Evolutionary conservation across 805 yeast genomes (phyloP), one percentile per base, ranked within the genome.

Genomic region (Alloascoidea africana): DNA sequence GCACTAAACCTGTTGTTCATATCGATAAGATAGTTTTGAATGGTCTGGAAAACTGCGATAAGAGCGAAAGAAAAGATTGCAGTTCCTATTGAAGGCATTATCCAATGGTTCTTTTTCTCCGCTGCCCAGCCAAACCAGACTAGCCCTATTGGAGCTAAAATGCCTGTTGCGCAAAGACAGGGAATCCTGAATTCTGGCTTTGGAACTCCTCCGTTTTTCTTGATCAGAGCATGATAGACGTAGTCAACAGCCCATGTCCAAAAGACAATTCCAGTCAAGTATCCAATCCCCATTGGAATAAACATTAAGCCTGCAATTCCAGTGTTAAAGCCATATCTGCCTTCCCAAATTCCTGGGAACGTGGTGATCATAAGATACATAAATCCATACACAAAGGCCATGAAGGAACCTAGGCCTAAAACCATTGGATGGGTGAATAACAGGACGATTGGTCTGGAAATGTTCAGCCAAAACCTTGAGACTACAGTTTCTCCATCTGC

Each of bases 61-160:
- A 76, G 53, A 2, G 73, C 73, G 47, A 68, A 65, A 2, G 77
- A 76, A 51, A 75, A 76, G 16, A 79, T 56, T 3, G 60, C 68
- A 14, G 74, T 63, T 2, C 86, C 87, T 18, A 77, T 58, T 18
- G 62, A 58, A 0, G 83, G 80, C 63, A 75, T 70, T 32, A 77
- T 63, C 77, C 80, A 78, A 38, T 64, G 72, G 34, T 72, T 48
- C 18, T 66, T 50, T 18, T 66, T 59, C 47, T 73, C 59, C 1
- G 80, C 76, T 19, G 77, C 66, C 86, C 85, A 78, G 13, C 85
- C 86, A 47, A 72, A 76, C 73, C 82, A 73, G 41, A 78, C 58
- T 33, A 77, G 56, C 0, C 84, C 85, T 11, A 63, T 59, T 0
- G 83, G 76, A 44, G 73, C 63, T 14, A 65, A 48, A 27, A 76